phyloP scores from a whole-genome alignment of 2,329 filamentous ascomycete genomes.

The Coleophoma eucalyptorum region DNA sequence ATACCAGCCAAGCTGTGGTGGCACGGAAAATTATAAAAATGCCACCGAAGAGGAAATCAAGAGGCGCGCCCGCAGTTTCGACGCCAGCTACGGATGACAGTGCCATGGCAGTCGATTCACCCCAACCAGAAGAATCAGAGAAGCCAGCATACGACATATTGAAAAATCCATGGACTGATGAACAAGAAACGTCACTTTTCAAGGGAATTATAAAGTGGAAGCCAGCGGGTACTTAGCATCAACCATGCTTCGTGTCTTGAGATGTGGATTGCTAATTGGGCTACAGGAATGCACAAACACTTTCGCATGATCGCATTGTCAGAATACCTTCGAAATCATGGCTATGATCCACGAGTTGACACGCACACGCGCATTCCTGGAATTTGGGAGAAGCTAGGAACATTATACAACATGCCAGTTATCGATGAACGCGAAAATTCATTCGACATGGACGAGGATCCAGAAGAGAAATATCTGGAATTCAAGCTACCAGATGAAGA shows the following conservation, averaged over 20 bases:
- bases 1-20: too few species aligned
- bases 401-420: constrained; percentile 79
- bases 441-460: constrained; percentile 40
- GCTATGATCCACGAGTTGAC: constrained; percentile 65
- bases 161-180: constrained; percentile 86
- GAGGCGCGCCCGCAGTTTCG: constrained; percentile 50
- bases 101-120: constrained; percentile 56
- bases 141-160: constrained; percentile 43
- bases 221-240: constrained; percentile 65
- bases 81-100: constrained; percentile 57
- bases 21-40: constrained; percentile 33
- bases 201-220: constrained; percentile 94
- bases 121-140: constrained; percentile 26
- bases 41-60: constrained; percentile 69
- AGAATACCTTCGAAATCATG: constrained; percentile 75
- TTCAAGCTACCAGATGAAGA: constrained; percentile 56
- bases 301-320: constrained; percentile 88
- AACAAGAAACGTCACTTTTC: constrained; percentile 88
- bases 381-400: constrained; percentile 85
- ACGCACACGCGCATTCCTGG: constrained; percentile 84
- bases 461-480: constrained; percentile 59
- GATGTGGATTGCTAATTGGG: constrained; percentile 6
- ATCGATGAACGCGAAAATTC: constrained; percentile 80
- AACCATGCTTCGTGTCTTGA: too few species aligned
- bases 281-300: constrained; percentile 82